These are phyloP conservation scores for Penicillium sp. DNA, from an alignment of 2,329 filamentous ascomycete genomes.

Conservation along the genomic window DNA sequence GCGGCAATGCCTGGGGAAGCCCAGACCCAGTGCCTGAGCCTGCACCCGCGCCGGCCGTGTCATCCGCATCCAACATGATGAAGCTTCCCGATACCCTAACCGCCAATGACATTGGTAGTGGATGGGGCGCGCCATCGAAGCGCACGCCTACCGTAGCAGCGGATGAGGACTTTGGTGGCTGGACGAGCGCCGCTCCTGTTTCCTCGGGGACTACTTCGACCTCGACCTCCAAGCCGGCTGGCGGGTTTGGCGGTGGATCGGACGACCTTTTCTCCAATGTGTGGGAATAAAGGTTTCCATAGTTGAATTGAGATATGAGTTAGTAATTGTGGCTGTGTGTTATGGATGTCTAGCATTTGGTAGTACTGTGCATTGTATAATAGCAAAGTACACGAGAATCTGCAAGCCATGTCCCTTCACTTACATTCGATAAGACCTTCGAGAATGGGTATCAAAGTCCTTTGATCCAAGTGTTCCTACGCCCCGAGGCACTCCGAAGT, in stretches of 20 bases:
- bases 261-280: constrained; percentile 97
- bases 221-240: constrained; percentile 56
- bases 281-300: constrained; percentile 66
- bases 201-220: constrained; percentile 44
- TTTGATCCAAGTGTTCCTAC: too few relatives aligned
- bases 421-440: neutral
- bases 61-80: constrained; percentile 40
- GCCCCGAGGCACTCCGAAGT: too few relatives aligned
- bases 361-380: constrained; percentile 10
- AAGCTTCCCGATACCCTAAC: constrained; percentile 51
- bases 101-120: constrained; percentile 66
- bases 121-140: constrained; percentile 56
- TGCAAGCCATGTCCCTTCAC: too few relatives aligned
- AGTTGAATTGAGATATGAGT: constrained; percentile 6
- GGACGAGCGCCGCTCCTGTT: constrained; percentile 73
- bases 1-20: constrained; percentile 78
- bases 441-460: neutral
- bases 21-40: constrained; percentile 59
- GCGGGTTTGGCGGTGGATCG: constrained; percentile 58
- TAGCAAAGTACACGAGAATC: neutral
- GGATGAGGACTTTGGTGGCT: constrained; percentile 95
- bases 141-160: constrained; percentile 69
- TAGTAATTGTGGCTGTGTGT: constrained; percentile 1
- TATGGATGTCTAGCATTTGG: constrained; percentile 15
- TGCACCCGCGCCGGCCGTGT: constrained; percentile 36